phyloP scores from a whole-genome alignment of 1,139 yeast genomes.

The Geotrichum aggregatum region DNA sequence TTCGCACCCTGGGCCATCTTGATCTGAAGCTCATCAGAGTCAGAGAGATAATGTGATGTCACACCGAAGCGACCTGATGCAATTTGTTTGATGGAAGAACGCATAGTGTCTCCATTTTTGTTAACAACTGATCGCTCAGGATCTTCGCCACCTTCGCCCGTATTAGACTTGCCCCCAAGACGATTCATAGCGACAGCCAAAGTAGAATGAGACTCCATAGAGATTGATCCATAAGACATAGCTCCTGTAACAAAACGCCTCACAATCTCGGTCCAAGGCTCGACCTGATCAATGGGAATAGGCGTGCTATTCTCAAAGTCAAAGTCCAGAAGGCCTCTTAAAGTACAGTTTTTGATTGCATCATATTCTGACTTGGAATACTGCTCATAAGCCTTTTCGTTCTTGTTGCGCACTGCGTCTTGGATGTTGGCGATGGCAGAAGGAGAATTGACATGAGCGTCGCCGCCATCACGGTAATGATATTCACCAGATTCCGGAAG shows the following conservation, averaged over 20 bases:
- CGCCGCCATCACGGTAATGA: conserved; percentile 99
- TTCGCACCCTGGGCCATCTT: conserved; percentile 99
- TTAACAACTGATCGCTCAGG: conserved; percentile 77
- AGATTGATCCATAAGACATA: conserved; percentile 97
- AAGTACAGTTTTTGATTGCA: conserved; percentile 85
- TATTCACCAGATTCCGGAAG: conserved; percentile 95
- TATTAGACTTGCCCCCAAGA: conserved; percentile 93
- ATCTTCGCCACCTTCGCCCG: conserved; percentile 99
- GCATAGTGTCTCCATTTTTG: conserved; percentile 92
- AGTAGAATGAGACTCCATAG: conserved; percentile 97
- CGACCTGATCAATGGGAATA: conserved; percentile 94
- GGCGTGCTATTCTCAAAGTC: conserved; percentile 66
- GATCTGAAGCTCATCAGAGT: conserved; percentile 95
- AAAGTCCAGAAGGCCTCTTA: conserved; percentile 88
- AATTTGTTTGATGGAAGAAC: conserved; percentile 95
- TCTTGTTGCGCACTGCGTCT: conserved; percentile 94
- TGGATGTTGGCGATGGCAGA: conserved; percentile 91
- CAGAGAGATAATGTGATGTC: conserved; percentile 87
- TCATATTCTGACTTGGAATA: conserved; percentile 87
- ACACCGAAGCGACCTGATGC: conserved; percentile 98
- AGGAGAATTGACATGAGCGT: conserved; percentile 89
- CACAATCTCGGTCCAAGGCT: conserved; percentile 98
- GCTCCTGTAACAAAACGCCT: conserved; percentile 97
- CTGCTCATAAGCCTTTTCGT: conserved; percentile 85
- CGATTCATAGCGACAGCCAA: conserved; percentile 98